Evolutionary conservation across 2,329 filamentous ascomycete genomes (phyloP), one percentile per base, ranked within the genome.

Genomic region (Aureobasidium sp.): DNA sequence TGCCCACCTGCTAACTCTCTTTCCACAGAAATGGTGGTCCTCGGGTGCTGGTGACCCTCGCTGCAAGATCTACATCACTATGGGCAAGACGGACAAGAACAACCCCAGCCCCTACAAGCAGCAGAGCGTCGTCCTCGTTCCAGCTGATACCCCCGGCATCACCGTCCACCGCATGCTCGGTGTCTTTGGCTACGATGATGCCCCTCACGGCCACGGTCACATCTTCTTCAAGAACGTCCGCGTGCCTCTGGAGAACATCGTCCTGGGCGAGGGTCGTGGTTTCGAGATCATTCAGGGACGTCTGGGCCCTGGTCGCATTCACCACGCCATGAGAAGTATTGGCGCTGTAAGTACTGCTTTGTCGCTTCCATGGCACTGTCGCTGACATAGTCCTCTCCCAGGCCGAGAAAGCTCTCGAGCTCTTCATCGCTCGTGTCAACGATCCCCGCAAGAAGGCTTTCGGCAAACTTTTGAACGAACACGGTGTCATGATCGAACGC

Each of bases 201-300:
- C 94, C n/a, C 94, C 94, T 2, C 94, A 99, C 75, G 94, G 94
- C 61, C 94, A 99, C 77, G 94, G 91, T 48, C 93, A 99, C 76
- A 86, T 99, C 72, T 84, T 80, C 39, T 97, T 99, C 78, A 81
- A 86, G 63, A 88, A 97, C 72, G 94, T 97, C 65, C 89, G 93
- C 63, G 90, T 99, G 0, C 93, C 93, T 8, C 85, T 81, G 36
- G 79, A 80, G 69, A 94, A 90, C 78, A 87, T 99, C 71, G 89
- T 97, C 11, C 87, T 99, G 3, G 93, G 94, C 64, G 90, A 94
- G 74, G 94, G 94, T 66, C 86, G 90, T 65, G 94, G 94, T 25
- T 99, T 99, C 74, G 94, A 99, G 76, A 96, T 99, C 72, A 97
- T 99, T 72, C 94, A 99, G 75, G 94, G 94, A 62, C 90, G 94